Base-by-base conservation (phyloP, 495 filamentous ascomycete genomes). In the Talaromyces liani region DNA sequence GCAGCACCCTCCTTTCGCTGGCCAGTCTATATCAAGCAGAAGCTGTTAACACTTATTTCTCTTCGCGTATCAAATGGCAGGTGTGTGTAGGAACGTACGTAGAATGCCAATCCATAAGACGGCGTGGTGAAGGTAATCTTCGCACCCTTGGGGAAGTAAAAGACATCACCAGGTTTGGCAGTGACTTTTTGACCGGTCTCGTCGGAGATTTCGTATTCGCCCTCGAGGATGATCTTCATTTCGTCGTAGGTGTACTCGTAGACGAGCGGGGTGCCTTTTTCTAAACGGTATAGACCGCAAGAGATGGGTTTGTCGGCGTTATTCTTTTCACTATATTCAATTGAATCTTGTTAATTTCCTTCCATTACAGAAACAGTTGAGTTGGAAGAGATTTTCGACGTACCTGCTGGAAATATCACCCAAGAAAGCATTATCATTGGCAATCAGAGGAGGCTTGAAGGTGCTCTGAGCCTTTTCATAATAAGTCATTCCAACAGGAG, bases 151-250 rank as follows among this genome's bases (percentile, higher is more conserved):
- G 87, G 87, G 70, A 91, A 89, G 68, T 88, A 87, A 67, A 92
- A 90, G 29, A 91, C 87, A 77, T 92, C 89, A 2, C 90, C 90
- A 29, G 84, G 82, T 34, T 71, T 77, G 8, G 85, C 89, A 53
- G 85, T 84, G 20, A 89, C 88, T 64, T 83, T 87, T 67, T 88
- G 83, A 27, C 87, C 88, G 7, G 81, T 82, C 75, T 88, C 88
- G 72, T 90, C 87, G 7, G 79, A 78, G 66, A 93, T 91, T 65
- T 88, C 84, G 66, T 89, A 91, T 65, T 85, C 82, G 58, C 90
- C 90, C 67, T 92, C 89, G 6, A 93, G 75, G 65, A 92, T 89
- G 65, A 92, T 89, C 77, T 91, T 91, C 84, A 84, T 90, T 75
- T 91, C 89, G 66, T 91, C 83, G 71, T 91, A 92, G 53, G 82